These are phyloP conservation scores for Exophiala viscosa DNA, from an alignment of 2,329 filamentous ascomycete genomes.

Conservation along the genomic window DNA sequence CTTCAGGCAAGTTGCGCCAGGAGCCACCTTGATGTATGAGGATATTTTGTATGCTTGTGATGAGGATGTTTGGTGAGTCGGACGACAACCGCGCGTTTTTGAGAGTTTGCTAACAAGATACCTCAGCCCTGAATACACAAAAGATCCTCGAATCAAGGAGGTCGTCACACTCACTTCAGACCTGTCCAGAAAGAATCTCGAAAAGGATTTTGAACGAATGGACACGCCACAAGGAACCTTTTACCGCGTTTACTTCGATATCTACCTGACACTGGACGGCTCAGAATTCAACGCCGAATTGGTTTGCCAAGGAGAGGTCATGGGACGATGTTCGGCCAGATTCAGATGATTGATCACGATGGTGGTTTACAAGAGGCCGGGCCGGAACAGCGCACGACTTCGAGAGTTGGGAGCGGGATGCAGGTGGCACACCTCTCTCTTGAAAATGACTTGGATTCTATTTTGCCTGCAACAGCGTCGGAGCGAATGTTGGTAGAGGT, in stretches of 20 bases:
- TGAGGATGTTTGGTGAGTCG: conserved; percentile 69
- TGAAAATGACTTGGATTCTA: background rate
- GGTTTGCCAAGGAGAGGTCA: conserved; percentile 98
- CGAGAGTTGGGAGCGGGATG: too few species aligned
- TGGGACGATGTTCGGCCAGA: conserved; percentile 90
- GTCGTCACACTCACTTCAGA: conserved; percentile 97
- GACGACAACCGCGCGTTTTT: background rate
- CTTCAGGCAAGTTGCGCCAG: conserved; percentile 95
- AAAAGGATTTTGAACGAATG: conserved; percentile 99
- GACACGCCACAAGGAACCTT: conserved; percentile 96
- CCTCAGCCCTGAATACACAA: conserved; percentile 81
- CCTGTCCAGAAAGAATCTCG: conserved; percentile 93
- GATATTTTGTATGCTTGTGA: conserved; percentile 97
- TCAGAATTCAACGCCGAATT: conserved; percentile 97
- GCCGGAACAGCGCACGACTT: too few species aligned
- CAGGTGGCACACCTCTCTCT: background rate
- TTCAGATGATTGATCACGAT: conserved; percentile 57
- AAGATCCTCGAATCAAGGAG: conserved; percentile 99
- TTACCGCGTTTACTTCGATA: conserved; percentile 69
- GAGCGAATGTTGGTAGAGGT: background rate
- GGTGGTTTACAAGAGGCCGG: too few species aligned
- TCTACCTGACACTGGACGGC: conserved; percentile 89
- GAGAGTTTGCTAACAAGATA: background rate
- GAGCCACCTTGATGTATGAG: conserved; percentile 98
- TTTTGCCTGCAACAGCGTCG: background rate